Evolutionary conservation across 1,284 basidiomycete genomes (phyloP), one percentile per base, ranked within the genome.

Genomic region (Ceratobasidium sp.): DNA sequence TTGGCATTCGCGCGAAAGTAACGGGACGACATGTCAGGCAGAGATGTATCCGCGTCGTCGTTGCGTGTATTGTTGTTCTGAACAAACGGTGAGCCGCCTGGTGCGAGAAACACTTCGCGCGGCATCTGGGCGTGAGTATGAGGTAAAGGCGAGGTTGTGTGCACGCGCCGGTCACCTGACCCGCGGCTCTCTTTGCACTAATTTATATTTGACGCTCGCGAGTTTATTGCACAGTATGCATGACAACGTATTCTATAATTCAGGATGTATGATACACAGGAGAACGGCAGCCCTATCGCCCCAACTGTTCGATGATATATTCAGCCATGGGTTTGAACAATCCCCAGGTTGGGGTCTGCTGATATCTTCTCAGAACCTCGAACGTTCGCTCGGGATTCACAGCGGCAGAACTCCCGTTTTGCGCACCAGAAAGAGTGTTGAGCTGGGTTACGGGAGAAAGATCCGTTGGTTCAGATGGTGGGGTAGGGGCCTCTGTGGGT

Each of bases 291-390:
- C 3, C 36, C 36, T 18, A 46, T n/a, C n/a, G n/a, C 52, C 52
- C 52, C n/a, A 70, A 26, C 28, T 70, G 53, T 45, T 45, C 53
- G 16, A 70, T 70, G 48, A 70, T 70, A 39, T 70, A 70, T 39
- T 82, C 82, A 50, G 83, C 81, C 67, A 92, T 88, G 16, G 77
- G 78, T 75, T 80, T 78, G 79, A 93, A 92, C 55, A 92, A 78
- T 78, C 82, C 83, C 67, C 86, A 86, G 1, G 90, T 89, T 9
- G 87, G 81, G 43, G 92, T 93, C 76, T 79, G 80, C 77, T 82
- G 76, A 78, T 93, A 93, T 73, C 82, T 80, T 64, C 80, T 78
- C 67, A 90, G 79, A 74, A 92, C 80, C 28, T 77, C 78, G 76
- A 88, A 88, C 23, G 58, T 32, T 12, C 67, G 61, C 30, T 67